Evolutionary conservation across 1,284 basidiomycete genomes (phyloP).

Genomic region (Ganoderma lingzhi): DNA sequence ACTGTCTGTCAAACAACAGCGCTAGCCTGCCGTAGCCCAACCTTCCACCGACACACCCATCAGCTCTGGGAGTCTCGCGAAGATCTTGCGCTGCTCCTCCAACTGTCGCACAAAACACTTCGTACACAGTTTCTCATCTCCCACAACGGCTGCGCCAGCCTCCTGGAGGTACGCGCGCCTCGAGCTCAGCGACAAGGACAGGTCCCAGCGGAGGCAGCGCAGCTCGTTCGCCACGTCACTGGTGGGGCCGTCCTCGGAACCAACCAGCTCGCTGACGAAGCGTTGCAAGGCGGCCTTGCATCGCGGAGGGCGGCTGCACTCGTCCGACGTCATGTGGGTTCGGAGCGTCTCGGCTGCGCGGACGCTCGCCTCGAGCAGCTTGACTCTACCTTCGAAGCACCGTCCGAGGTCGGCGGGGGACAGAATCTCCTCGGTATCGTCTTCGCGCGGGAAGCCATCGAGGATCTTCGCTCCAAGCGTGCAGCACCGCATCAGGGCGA

Average conservation of each 20-base stretch:
- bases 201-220: constrained; percentile 12
- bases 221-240: constrained; percentile 15
- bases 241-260: not conserved
- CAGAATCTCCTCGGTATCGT: constrained; percentile 21
- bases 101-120: constrained; percentile 15
- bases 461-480: constrained; percentile 18
- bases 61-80: constrained; percentile 11
- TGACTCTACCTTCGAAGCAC: constrained; percentile 20
- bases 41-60: constrained; percentile 19
- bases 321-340: not conserved
- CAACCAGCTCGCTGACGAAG: constrained; percentile 25
- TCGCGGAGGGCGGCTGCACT: not conserved
- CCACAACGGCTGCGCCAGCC: not conserved
- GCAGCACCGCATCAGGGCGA: constrained; percentile 26
- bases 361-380: constrained; percentile 15
- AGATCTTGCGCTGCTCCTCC: constrained; percentile 16
- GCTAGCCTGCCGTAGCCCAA: not conserved
- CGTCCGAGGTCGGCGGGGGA: constrained; percentile 21
- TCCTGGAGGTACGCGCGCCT: not conserved
- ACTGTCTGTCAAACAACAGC: not conserved
- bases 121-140: constrained; percentile 1
- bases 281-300: constrained; percentile 15
- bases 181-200: constrained; percentile 1
- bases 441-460: constrained; percentile 21
- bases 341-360: not conserved